Conservation (phyloP, 371 early-diverging fungal genomes). For the Rhizomucor miehei region DNA sequence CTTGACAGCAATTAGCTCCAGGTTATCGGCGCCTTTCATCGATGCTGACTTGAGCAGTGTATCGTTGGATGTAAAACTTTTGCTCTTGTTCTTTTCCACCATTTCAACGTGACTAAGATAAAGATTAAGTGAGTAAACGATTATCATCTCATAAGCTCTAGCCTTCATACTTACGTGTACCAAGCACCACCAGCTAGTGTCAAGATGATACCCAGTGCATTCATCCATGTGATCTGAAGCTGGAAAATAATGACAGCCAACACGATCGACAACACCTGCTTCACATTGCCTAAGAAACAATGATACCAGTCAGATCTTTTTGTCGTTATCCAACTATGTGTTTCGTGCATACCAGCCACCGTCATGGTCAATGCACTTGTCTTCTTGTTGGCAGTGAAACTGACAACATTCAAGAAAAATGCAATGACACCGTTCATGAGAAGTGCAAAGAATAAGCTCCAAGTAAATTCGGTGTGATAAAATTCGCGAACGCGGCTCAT, state of each 20-base stretch:
- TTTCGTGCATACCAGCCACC: slow-evolving; percentile 59
- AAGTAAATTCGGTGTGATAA: slow-evolving; percentile 43
- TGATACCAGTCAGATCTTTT: neutral
- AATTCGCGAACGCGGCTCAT: slow-evolving; percentile 50
- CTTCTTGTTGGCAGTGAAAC: slow-evolving; percentile 83
- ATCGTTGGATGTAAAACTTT: slow-evolving; percentile 7
- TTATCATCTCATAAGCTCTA: too few relatives aligned
- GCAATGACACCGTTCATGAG: slow-evolving; percentile 78
- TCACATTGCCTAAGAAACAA: slow-evolving; percentile 65
- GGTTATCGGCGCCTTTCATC: neutral
- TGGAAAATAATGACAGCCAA: slow-evolving; percentile 76
- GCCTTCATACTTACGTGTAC: slow-evolving; percentile 36
- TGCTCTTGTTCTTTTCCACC: slow-evolving; percentile 10
- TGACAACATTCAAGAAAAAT: slow-evolving; percentile 78
- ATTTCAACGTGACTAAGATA: slow-evolving; percentile 9
- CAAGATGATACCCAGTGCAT: slow-evolving; percentile 72
- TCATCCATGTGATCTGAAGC: slow-evolving; percentile 59
- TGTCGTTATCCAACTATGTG: neutral
- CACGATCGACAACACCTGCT: slow-evolving; percentile 80
- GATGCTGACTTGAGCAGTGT: neutral
- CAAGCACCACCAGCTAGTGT: slow-evolving; percentile 78
- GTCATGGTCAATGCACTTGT: slow-evolving; percentile 86
- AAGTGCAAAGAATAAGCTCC: slow-evolving; percentile 50
- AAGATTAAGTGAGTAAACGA: neutral
- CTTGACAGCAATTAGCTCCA: slow-evolving; percentile 8